Evolutionary conservation across 345 rosid genomes (phyloP).

Genomic region (Fremontodendron californicum): DNA sequence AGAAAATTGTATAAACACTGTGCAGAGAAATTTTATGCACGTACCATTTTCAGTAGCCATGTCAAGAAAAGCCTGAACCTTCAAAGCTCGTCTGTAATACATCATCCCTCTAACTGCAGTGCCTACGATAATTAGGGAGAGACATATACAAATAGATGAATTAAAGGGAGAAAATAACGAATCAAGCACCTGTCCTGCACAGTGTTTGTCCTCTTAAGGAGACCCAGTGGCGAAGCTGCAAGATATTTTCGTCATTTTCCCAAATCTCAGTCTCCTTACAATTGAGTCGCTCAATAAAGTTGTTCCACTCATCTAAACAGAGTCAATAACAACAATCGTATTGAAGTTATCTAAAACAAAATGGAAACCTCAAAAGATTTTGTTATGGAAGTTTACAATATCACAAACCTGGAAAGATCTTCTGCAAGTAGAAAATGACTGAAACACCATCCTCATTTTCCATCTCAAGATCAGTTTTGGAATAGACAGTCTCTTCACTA

Average conservation of each 20-base stretch:
- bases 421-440: conserved; percentile 88
- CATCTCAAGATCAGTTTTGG: conserved; percentile 82
- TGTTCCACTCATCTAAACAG: conserved; percentile 85
- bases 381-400: conserved; percentile 11
- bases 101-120: conserved; percentile 94
- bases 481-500: conserved; percentile 94
- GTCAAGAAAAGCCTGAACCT: conserved; percentile 98
- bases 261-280: conserved; percentile 70
- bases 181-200: conserved; percentile 72
- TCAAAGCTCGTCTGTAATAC: conserved; percentile 94
- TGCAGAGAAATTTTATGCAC: neutral
- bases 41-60: conserved; percentile 85
- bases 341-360: conserved; percentile 11
- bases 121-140: conserved; percentile 8
- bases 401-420: conserved; percentile 78
- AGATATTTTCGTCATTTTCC: conserved; percentile 84
- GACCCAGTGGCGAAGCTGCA: conserved; percentile 96
- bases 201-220: conserved; percentile 95
- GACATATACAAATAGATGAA: conserved; percentile 6
- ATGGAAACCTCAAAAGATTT: neutral
- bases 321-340: conserved; percentile 5
- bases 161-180: conserved; percentile 2
- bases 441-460: conserved; percentile 99
- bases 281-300: conserved; percentile 80
- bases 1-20: neutral